phyloP scores from a whole-genome alignment of 1,139 yeast genomes.

The Blastobotrys indianensis region DNA sequence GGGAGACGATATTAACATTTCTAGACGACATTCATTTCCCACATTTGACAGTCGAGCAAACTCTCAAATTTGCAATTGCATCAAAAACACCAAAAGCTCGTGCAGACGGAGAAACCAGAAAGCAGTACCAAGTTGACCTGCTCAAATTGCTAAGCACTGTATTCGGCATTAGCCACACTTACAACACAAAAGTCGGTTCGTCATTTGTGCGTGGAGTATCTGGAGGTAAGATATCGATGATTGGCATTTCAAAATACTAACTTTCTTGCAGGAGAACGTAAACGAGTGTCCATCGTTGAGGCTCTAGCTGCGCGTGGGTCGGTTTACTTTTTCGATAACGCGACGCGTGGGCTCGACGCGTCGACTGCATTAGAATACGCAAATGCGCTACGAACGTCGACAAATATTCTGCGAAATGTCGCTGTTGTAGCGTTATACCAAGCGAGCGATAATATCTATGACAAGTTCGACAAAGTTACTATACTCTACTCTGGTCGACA shows the following conservation, averaged over 20 bases:
- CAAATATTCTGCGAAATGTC: slow-evolving; percentile 48
- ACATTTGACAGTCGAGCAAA: slow-evolving; percentile 53
- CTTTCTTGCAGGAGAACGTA: slow-evolving; percentile 39
- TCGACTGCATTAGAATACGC: slow-evolving; percentile 63
- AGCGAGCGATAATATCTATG: slow-evolving; percentile 58
- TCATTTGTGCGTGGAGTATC: slow-evolving; percentile 55
- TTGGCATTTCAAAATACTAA: too few species aligned
- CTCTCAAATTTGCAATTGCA: slow-evolving; percentile 52
- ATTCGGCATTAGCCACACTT: slow-evolving; percentile 51
- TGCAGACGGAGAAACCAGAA: slow-evolving; percentile 43
- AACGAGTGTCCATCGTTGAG: slow-evolving; percentile 57
- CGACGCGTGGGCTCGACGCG: slow-evolving; percentile 66
- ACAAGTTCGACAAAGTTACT: slow-evolving; percentile 55
- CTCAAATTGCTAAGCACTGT: slow-evolving; percentile 46
- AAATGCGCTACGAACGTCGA: slow-evolving; percentile 52
- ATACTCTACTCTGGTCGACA: slow-evolving; percentile 53
- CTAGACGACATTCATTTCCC: slow-evolving; percentile 51
- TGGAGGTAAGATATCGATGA: slow-evolving; percentile 38
- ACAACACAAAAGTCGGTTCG: slow-evolving; percentile 50
- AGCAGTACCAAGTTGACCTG: slow-evolving; percentile 42
- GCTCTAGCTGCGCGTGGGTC: slow-evolving; percentile 52
- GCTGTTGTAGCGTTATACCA: slow-evolving; percentile 54
- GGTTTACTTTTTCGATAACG: slow-evolving; percentile 62
- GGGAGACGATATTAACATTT: neutral
- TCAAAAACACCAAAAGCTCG: slow-evolving; percentile 50